Conservation (phyloP, 345 rosid species). For the Tarenaya hassleriana region DNA sequence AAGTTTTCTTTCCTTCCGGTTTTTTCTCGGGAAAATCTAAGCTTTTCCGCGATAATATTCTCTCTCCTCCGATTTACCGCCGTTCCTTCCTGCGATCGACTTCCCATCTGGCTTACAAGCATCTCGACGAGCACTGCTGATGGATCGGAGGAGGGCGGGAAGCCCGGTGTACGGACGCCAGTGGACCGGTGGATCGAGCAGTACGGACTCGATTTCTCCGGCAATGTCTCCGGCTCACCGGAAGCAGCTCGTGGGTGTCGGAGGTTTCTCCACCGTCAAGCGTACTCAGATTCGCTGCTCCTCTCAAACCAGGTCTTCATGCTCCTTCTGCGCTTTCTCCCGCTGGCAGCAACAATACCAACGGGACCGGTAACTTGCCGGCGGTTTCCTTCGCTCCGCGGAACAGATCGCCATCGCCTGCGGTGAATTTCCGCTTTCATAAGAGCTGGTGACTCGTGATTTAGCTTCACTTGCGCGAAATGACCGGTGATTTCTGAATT, state of each 20-base stretch:
- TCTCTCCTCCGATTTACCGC: slow-evolving; percentile 6
- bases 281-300: slow-evolving; percentile 63
- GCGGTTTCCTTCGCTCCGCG: slow-evolving; percentile 43
- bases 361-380: slow-evolving; percentile 32
- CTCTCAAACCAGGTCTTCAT: slow-evolving; percentile 27
- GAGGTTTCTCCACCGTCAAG: slow-evolving; percentile 65
- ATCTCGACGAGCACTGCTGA: slow-evolving; percentile 19
- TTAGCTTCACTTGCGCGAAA: slow-evolving; percentile 17
- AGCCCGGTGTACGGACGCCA: slow-evolving; percentile 85
- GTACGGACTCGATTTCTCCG: slow-evolving; percentile 87
- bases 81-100: not conserved
- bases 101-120: not conserved
- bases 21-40: too few relatives aligned
- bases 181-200: slow-evolving; percentile 82
- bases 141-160: slow-evolving; percentile 85
- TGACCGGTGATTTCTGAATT: not conserved
- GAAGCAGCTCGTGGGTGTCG: slow-evolving; percentile 38
- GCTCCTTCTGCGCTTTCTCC: slow-evolving; percentile 27
- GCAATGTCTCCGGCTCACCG: slow-evolving; percentile 86
- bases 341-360: slow-evolving; percentile 32
- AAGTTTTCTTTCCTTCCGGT: too few relatives aligned
- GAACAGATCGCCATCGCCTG: slow-evolving; percentile 91
- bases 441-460: slow-evolving; percentile 2
- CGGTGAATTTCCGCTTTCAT: slow-evolving; percentile 41
- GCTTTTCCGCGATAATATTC: slow-evolving; percentile 19